Base-by-base conservation (phyloP, 805 yeast genomes). In the Metschnikowia lochheadii region DNA sequence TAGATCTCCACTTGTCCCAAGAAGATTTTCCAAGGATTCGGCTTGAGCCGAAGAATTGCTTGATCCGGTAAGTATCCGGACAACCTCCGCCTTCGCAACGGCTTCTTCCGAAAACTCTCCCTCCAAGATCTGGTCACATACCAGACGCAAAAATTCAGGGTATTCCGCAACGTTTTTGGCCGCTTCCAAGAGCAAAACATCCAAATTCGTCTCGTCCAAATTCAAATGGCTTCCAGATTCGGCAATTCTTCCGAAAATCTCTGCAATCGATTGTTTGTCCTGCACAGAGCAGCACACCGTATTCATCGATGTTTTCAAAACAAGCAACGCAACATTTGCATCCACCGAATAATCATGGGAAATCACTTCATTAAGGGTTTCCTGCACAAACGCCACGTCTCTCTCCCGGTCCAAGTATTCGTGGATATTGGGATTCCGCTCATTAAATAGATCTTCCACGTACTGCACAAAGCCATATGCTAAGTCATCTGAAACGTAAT, bases 331-430 rank as follows among this genome's bases (percentile, higher is more conserved):
- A 35, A 69, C 39, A 18, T 46, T 32, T 3, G 50, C 44, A 3
- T 42, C n/a, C n/a, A 18, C 23, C 2, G 46, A 20, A 42, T 37
- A 18, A 48, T 36, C n/a, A 41, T 38, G 31, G 4, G 40, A 18
- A 3, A 50, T 40, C 6, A 43, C 18, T 14, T 38, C 23, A 15
- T 43, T 20, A 1, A 32, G 33, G 21, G 32, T 31, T 7, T 21
- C 33, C 44, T 54, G 60, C 5, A 54, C 44, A 10, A 55, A 39
- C 18, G 48, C 44, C 17, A 69, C 48, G 52, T 61, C 69, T 46
- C 58, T 55, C 23, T 72, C 68, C 40, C 57, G 44, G 50, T 70
- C 59, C 42, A 62, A 52, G 58, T 64, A 72, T 53, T 72, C 74
- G 52, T 73, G 78, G 10, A 63, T 60, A n/a, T 51, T 48, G 0